phyloP scores from a whole-genome alignment of 164 flowering plant genomes.

The Liquidambar formosana region DNA sequence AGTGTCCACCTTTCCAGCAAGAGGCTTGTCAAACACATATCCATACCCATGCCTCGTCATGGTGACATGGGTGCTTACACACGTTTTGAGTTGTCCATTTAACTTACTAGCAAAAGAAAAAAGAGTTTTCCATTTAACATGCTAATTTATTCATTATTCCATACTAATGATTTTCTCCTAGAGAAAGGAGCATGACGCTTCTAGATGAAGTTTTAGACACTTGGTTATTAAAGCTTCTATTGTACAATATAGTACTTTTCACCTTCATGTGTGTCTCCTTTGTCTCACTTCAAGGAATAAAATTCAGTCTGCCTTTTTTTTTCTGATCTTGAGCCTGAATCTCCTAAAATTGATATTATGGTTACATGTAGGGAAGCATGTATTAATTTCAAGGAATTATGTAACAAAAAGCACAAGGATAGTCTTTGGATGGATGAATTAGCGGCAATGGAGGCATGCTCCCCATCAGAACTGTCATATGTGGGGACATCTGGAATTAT shows the following conservation, averaged over 20 bases:
- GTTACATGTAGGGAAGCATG: conserved; percentile 62
- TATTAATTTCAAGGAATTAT: conserved; percentile 52
- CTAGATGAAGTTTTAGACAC: neutral
- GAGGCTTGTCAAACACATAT: too few species aligned
- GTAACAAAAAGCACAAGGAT: conserved; percentile 55
- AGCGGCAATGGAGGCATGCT: conserved; percentile 52
- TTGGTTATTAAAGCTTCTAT: neutral
- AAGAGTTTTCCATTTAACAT: too few species aligned
- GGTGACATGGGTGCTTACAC: too few species aligned
- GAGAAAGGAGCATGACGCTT: neutral
- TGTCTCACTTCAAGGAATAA: neutral
- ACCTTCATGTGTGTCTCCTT: neutral
- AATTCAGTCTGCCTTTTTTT: neutral
- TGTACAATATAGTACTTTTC: neutral
- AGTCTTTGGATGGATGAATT: conserved; percentile 66
- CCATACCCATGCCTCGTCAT: too few species aligned
- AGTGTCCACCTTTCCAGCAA: too few species aligned
- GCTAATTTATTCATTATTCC: too few species aligned
- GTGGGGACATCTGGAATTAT: conserved; percentile 53
- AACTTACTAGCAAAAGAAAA: too few species aligned
- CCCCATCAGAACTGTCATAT: conserved; percentile 43
- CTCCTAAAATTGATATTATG: neutral
- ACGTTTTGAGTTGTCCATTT: too few species aligned
- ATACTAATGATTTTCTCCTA: too few species aligned
- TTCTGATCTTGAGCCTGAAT: neutral